Evolutionary conservation across 2,329 filamentous ascomycete species (phyloP).

Genomic region (Sporothrix luriei): DNA sequence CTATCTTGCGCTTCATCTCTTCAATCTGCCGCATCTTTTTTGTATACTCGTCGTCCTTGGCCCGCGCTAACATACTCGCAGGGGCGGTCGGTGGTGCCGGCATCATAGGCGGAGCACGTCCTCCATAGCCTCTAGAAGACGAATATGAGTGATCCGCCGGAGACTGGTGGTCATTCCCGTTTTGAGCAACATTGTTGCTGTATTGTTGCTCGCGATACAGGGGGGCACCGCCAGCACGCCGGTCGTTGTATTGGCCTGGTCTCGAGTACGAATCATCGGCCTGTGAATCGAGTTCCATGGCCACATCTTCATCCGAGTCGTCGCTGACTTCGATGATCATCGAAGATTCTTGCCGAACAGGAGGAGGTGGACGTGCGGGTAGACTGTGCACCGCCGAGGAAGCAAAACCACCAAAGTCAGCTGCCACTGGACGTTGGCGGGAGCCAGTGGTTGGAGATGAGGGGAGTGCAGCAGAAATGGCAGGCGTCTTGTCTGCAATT

Average conservation of each 20-base stretch:
- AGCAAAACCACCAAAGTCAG: constrained; percentile 67
- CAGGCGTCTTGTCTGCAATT: not conserved
- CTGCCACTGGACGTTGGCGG: constrained; percentile 59
- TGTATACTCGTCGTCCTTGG: constrained; percentile 49
- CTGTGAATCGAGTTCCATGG: constrained; percentile 67
- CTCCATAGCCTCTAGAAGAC: constrained; percentile 45
- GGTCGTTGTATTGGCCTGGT: not conserved
- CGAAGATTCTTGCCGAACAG: constrained; percentile 59
- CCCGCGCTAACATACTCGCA: constrained; percentile 41
- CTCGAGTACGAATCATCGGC: constrained; percentile 43
- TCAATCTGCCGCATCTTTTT: constrained; percentile 62
- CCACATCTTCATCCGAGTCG: constrained; percentile 62
- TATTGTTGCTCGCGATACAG: constrained; percentile 34
- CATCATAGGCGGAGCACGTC: constrained; percentile 46
- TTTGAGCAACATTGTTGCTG: not conserved
- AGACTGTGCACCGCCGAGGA: constrained; percentile 40
- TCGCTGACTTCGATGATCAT: constrained; percentile 88
- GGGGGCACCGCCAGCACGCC: not conserved
- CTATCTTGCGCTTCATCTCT: constrained; percentile 61
- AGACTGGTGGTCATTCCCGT: not conserved
- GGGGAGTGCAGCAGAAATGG: constrained; percentile 10
- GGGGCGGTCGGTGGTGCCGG: constrained; percentile 47
- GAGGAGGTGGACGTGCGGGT: constrained; percentile 64
- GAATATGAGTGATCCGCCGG: not conserved
- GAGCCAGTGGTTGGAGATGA: not conserved